phyloP scores from a whole-genome alignment of 352 stramenopile genomes.

The Pythium graminicola region DNA sequence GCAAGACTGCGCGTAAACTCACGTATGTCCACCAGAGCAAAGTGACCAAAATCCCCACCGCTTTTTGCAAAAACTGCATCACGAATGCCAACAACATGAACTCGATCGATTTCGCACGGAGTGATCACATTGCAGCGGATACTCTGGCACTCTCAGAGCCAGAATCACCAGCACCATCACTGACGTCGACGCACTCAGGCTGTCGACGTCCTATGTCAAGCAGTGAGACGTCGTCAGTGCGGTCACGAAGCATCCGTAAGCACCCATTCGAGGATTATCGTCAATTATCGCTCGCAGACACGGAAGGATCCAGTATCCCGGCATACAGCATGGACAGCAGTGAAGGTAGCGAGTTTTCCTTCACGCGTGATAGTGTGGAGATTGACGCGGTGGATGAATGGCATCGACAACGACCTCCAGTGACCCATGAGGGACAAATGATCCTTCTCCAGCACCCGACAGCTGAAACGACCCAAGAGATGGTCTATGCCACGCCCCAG shows the following conservation, averaged over 20 bases:
- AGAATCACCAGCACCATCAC: not conserved
- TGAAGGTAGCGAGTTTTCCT: constrained; percentile 1
- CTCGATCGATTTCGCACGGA: constrained; percentile 11
- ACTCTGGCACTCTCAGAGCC: not conserved
- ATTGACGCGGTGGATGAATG: constrained; percentile 10
- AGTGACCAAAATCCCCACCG: constrained; percentile 13
- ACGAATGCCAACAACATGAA: constrained; percentile 1
- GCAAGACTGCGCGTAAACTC: constrained; percentile 17
- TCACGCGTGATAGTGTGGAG: constrained; percentile 6
- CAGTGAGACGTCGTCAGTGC: not conserved
- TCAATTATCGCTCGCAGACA: constrained; percentile 2
- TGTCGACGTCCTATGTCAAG: not conserved
- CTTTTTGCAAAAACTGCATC: constrained; percentile 12
- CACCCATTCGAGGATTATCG: not conserved
- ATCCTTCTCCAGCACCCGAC: constrained; percentile 5
- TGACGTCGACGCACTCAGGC: not conserved
- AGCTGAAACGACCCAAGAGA: not conserved
- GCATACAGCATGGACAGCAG: constrained; percentile 6
- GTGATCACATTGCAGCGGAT: not conserved
- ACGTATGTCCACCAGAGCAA: constrained; percentile 8
- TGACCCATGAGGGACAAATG: constrained; percentile 6
- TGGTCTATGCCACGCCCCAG: not conserved
- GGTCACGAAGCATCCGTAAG: not conserved
- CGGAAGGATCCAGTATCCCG: constrained; percentile 8
- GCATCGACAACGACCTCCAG: not conserved